phyloP scores from a whole-genome alignment of 768 basidiomycete genomes.

The Porpolomopsis calyptriformis region DNA sequence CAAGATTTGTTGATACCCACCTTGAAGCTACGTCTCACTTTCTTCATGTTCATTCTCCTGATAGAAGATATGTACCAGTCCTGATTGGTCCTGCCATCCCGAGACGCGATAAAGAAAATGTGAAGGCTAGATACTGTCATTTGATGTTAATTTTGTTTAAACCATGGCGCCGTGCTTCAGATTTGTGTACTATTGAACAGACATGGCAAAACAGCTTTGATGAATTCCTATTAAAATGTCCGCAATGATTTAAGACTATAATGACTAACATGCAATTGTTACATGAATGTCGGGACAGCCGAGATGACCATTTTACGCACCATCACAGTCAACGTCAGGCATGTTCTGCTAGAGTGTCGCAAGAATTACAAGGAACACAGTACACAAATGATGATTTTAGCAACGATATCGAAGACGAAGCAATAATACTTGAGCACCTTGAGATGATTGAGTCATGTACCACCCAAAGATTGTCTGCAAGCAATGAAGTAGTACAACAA shows the following conservation, averaged over 20 bases:
- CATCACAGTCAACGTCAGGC: no score
- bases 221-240: slow-evolving; percentile 6
- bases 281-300: slow-evolving; percentile 30
- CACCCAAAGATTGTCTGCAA: no score
- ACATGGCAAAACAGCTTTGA: slow-evolving; percentile 16
- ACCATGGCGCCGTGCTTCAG: slow-evolving; percentile 22
- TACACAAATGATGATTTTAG: no score
- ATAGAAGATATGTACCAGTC: slow-evolving; percentile 19
- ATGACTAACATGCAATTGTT: slow-evolving; percentile 33
- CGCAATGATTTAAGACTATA: slow-evolving; percentile 5
- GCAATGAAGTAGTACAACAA: no score
- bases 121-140: slow-evolving; percentile 17
- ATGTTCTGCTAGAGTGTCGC: no score
- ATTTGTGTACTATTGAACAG: neutral
- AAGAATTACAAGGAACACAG: no score
- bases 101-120: slow-evolving; percentile 15
- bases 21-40: neutral
- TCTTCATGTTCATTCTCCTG: neutral
- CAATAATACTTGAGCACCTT: no score
- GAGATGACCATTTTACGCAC: slow-evolving; percentile 23
- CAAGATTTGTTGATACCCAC: no score
- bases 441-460: no score
- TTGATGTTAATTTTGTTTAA: slow-evolving; percentile 35
- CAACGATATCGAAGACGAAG: no score
- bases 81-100: slow-evolving; percentile 28